Evolutionary conservation across 2,329 filamentous ascomycete genomes (phyloP).

Genomic region (Colletotrichum aenigma): DNA sequence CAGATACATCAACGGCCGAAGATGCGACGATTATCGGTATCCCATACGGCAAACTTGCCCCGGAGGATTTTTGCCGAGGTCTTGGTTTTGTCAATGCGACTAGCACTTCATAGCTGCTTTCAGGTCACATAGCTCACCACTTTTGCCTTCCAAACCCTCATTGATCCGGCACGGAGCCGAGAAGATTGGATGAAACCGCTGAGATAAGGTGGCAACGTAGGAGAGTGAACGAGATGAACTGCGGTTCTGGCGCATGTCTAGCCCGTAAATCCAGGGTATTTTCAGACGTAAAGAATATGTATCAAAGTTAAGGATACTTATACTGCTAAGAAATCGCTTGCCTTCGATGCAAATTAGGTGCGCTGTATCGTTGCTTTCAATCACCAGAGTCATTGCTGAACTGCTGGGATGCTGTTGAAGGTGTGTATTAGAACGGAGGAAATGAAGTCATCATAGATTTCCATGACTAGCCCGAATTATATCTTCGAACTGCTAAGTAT

Average conservation of each 20-base stretch:
- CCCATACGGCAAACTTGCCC: neutral
- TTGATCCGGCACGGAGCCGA: neutral
- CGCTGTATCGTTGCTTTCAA: neutral
- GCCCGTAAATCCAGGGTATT: neutral
- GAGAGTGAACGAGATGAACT: neutral
- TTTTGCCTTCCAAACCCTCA: neutral
- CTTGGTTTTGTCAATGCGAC: neutral
- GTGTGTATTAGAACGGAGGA: neutral
- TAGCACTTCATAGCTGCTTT: neutral
- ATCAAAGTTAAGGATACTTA: neutral
- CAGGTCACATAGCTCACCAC: neutral
- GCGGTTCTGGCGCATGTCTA: neutral
- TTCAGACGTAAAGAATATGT: neutral
- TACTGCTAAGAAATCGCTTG: neutral
- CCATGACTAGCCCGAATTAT: neutral
- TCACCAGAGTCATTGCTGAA: neutral
- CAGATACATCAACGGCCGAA: neutral
- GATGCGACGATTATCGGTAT: neutral
- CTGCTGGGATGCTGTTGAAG: neutral
- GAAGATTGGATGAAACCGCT: neutral
- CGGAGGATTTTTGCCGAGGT: neutral
- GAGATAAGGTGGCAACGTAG: neutral
- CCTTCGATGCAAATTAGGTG: neutral
- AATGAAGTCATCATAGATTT: fast-evolving
- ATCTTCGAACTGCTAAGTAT: fast-evolving